Conservation (phyloP, 208 protist species). For the Vickermania ingenoplastis region DNA sequence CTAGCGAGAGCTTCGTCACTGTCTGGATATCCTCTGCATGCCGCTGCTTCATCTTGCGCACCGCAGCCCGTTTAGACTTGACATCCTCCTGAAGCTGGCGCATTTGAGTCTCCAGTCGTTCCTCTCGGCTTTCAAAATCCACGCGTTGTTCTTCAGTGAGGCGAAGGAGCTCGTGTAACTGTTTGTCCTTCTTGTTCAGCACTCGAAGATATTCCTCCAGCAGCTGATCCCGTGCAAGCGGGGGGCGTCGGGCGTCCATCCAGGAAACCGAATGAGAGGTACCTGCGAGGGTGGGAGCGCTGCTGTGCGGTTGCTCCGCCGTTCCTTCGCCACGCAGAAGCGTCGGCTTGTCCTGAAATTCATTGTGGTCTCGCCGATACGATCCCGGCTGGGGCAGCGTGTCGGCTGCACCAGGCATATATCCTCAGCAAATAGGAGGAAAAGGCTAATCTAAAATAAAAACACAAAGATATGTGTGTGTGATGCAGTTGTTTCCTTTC, state of each 20-base stretch:
- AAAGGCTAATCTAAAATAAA: no score
- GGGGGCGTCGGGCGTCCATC: slow-evolving; percentile 1
- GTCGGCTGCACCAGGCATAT: no score
- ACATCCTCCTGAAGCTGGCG: background rate
- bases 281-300: no score
- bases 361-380: no score
- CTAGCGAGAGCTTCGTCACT: background rate
- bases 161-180: slow-evolving; percentile 5
- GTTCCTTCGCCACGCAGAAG: no score
- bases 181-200: slow-evolving; percentile 79
- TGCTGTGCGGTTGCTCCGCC: no score
- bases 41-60: background rate
- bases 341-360: no score
- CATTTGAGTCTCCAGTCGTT: background rate
- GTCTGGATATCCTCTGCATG: background rate
- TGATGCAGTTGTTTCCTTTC: no score
- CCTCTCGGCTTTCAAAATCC: background rate
- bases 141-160: slow-evolving; percentile 6
- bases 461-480: no score
- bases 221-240: slow-evolving; percentile 43
- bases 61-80: background rate
- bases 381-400: no score
- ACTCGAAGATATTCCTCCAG: slow-evolving; percentile 82
- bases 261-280: no score
- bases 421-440: no score